Conservation (phyloP, 108 stramenopile genomes). For the Nannochloropsis granulata region DNA sequence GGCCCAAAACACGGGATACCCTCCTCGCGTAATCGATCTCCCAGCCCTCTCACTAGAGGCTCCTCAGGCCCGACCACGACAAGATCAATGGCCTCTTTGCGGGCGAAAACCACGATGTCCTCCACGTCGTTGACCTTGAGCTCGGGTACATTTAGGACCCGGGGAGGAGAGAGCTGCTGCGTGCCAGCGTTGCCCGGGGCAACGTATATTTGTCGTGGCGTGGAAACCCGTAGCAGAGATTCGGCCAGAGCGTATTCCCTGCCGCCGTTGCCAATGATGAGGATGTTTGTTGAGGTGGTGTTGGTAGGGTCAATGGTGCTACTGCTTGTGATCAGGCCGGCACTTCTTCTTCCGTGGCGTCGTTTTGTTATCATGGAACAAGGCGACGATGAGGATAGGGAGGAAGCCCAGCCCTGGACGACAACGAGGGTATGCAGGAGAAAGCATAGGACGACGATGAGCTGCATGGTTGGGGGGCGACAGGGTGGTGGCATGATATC, state of each 20-base stretch:
- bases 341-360: not conserved
- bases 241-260: slow-evolving; percentile 26
- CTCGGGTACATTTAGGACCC: not conserved
- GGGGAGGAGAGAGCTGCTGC: not conserved
- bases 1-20: slow-evolving; percentile 76
- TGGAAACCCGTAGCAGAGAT: not conserved
- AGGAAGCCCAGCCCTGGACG: no score
- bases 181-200: slow-evolving; percentile 42
- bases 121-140: not conserved
- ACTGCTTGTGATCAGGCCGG: not conserved
- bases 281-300: not conserved
- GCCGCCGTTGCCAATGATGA: slow-evolving; percentile 24
- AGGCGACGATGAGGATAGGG: no score
- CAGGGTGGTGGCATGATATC: no score
- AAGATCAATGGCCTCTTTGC: not conserved
- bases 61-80: not conserved
- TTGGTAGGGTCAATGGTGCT: not conserved
- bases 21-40: slow-evolving; percentile 45
- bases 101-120: not conserved
- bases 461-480: no score
- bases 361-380: no score
- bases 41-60: not conserved
- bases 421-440: no score
- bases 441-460: no score
- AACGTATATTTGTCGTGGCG: slow-evolving; percentile 5